A percentile compares a stretch with the other conserved stretches of the same genome.
These are phyloP conservation scores for Beauveria australis DNA, from an alignment of 2,329 filamentous ascomycete genomes.

Conservation along the genomic window DNA sequence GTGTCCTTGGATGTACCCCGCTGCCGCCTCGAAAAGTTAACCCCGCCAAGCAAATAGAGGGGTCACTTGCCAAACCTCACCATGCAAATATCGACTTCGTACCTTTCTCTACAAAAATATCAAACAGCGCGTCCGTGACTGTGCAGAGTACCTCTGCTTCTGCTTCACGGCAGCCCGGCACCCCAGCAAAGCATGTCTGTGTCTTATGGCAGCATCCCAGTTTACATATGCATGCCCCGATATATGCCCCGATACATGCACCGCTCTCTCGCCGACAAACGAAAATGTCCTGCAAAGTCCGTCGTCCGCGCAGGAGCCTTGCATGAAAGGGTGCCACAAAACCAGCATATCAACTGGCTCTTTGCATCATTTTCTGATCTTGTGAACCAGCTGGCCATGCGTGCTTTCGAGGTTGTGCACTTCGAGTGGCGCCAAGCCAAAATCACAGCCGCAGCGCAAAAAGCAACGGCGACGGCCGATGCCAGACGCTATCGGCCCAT, in stretches of 20 bases:
- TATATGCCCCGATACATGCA: neutral
- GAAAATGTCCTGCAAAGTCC: neutral
- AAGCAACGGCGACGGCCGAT: neutral
- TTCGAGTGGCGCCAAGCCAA: neutral
- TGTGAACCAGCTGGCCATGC: neutral
- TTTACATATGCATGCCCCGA: neutral
- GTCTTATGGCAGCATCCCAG: neutral
- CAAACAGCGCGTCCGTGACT: neutral
- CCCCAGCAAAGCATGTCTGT: too few relatives aligned
- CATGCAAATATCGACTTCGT: neutral
- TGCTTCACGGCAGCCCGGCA: neutral
- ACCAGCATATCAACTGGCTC: neutral
- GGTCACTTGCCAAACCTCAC: neutral
- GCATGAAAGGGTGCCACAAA: neutral
- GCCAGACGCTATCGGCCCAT: neutral
- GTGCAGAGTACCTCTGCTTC: neutral
- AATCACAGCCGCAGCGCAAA: neutral
- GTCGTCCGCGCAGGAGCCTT: neutral
- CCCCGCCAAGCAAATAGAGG: constrained; percentile 7
- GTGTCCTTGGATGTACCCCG: neutral
- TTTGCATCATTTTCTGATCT: neutral
- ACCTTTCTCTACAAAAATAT: neutral
- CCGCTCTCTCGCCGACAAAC: neutral
- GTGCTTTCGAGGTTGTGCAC: neutral
- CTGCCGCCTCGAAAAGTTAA: neutral